A percentile compares a stretch with the other conserved stretches of the same genome.
These are phyloP conservation scores for Aspergillus hancockii DNA, from an alignment of 495 filamentous ascomycete species.

Conservation along the genomic window DNA sequence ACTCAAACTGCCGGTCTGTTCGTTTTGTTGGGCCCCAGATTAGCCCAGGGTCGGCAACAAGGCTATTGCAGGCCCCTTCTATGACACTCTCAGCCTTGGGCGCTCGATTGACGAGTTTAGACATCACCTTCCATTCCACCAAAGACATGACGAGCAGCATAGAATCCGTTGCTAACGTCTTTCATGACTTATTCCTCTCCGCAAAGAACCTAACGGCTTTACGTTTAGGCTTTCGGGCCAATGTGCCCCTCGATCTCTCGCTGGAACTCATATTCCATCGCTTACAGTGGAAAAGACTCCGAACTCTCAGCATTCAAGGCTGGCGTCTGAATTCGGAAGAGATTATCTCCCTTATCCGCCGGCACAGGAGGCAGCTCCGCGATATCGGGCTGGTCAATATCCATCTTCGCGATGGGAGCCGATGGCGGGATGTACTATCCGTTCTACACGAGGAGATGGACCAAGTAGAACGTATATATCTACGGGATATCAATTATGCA, in stretches of 20 bases:
- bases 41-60: conserved; percentile 58
- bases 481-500: conserved; percentile 63
- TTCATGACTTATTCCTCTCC: conserved; percentile 56
- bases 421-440: conserved; percentile 62
- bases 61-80: conserved; percentile 48
- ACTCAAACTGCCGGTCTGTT: conserved; percentile 54
- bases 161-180: conserved; percentile 53
- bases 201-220: conserved; percentile 63
- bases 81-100: conserved; percentile 53
- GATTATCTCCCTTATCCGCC: conserved; percentile 56
- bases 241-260: conserved; percentile 54
- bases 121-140: conserved; percentile 60
- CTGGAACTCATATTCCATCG: conserved; percentile 65
- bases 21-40: conserved; percentile 67
- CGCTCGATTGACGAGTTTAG: conserved; percentile 56
- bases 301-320: conserved; percentile 64
- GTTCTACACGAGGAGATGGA: conserved; percentile 60
- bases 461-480: conserved; percentile 58
- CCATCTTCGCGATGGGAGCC: conserved; percentile 56
- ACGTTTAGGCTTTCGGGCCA: conserved; percentile 64
- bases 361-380: conserved; percentile 56
- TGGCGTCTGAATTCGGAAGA: conserved; percentile 63
- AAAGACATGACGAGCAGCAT: conserved; percentile 56
- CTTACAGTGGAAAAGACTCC: conserved; percentile 60
- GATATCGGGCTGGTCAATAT: conserved; percentile 60